A percentile compares a stretch with the other conserved stretches of the same genome.
These are phyloP conservation scores for Rosa rugosa DNA, from an alignment of 306 rosid species.

Conservation along the genomic window DNA sequence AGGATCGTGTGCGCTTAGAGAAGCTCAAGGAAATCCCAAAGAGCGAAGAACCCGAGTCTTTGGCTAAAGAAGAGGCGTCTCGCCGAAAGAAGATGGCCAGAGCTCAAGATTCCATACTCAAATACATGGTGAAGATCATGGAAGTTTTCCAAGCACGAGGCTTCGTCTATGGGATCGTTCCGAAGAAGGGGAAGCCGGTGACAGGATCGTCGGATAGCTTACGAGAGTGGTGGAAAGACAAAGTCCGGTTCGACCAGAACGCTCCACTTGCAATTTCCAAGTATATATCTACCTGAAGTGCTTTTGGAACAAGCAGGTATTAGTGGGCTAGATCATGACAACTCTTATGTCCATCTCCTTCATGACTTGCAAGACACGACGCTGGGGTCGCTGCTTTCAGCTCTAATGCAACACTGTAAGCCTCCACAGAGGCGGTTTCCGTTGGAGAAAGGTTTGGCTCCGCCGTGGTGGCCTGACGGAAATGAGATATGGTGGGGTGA, in stretches of 20 bases:
- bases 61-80: constrained; percentile 51
- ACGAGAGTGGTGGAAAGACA: constrained; percentile 59
- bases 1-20: constrained; percentile 40
- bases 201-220: constrained; percentile 63
- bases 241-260: constrained; percentile 36
- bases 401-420: constrained; percentile 54
- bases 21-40: constrained; percentile 36
- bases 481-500: constrained; percentile 64
- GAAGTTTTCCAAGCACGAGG: constrained; percentile 58
- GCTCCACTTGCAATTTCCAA: constrained; percentile 38
- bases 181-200: constrained; percentile 61
- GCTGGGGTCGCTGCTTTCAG: constrained; percentile 57
- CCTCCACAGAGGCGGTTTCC: constrained; percentile 66
- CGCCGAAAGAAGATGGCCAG: constrained; percentile 55
- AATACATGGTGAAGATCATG: constrained; percentile 70
- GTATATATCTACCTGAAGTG: constrained; percentile 24
- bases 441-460: constrained; percentile 55
- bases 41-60: constrained; percentile 16
- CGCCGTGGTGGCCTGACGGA: constrained; percentile 78
- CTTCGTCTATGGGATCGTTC: constrained; percentile 64
- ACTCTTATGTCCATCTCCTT: constrained; percentile 48
- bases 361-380: constrained; percentile 60
- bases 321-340: constrained; percentile 14
- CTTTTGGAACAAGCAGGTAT: constrained; percentile 7
- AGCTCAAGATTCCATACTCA: constrained; percentile 63